These are phyloP conservation scores for Hyaloperonospora arabidopsidis DNA, from an alignment of 352 stramenopile genomes.

Conservation along the genomic window DNA sequence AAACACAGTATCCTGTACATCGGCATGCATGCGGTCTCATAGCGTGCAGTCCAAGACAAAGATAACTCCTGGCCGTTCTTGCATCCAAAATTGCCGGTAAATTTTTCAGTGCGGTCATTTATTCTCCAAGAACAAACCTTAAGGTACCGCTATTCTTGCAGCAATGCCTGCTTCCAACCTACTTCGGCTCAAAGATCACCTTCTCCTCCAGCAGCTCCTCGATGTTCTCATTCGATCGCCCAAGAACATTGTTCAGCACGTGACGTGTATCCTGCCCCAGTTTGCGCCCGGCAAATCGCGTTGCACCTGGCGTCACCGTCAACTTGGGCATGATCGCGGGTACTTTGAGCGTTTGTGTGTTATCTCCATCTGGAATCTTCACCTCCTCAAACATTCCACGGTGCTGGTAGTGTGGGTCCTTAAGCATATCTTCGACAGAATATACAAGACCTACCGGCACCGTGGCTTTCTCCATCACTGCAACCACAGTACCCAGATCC, in stretches of 20 bases:
- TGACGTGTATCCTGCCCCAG: constrained; percentile 65
- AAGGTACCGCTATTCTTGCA: no score
- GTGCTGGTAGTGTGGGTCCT: constrained; percentile 62
- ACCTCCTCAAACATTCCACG: constrained; percentile 74
- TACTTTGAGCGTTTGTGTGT: constrained; percentile 41
- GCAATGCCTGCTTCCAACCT: no score
- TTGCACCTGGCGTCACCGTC: constrained; percentile 46
- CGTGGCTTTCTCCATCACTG: constrained; percentile 46
- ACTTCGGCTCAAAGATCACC: constrained; percentile 53
- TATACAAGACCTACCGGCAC: constrained; percentile 71
- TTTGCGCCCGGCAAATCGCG: constrained; percentile 54
- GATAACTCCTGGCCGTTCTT: no score
- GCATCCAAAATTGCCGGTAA: no score
- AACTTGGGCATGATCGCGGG: constrained; percentile 77
- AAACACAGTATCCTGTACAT: no score
- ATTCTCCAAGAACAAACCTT: no score
- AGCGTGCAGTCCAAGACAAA: no score
- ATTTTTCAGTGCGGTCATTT: no score
- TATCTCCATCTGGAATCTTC: constrained; percentile 31
- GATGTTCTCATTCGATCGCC: constrained; percentile 45
- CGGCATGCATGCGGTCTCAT: no score
- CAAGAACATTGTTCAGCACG: constrained; percentile 49
- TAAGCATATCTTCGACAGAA: constrained; percentile 73
- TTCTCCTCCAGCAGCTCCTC: constrained; percentile 46
- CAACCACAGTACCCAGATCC: constrained; percentile 36